Base-by-base conservation (phyloP, 1,139 yeast species). In the Blastobotrys apis region DNA sequence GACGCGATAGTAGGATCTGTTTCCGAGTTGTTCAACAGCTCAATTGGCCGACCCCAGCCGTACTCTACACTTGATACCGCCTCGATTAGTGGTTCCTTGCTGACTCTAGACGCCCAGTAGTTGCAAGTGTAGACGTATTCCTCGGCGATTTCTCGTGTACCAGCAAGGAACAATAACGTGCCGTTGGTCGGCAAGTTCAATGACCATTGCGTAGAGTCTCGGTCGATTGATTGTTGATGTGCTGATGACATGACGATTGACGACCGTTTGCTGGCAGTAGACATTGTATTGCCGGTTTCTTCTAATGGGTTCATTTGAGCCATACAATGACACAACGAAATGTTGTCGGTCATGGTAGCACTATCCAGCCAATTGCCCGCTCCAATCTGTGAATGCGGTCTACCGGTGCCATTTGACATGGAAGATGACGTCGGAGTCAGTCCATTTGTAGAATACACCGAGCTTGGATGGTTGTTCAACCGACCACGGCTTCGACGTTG, bases 101-200 rank as follows among this genome's bases (percentile, higher is more conserved):
- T 82, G 30, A 83, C 77, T 53, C 92, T 74, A 2, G 94, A 84
- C 2, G 95, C 87, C 96, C 96, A 87, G 62, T 85, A 87, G 64
- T 87, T 87, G 65, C 94, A 81, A 2, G 92, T 76, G 54, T 82
- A 77, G 27, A 84, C 78, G 60, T 79, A 86, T 58, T 80, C 86
- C 40, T 72, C 68, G 0, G 95, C 94, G 50, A 78, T 75, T 53
- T 80, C 84, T 36, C 68, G 63, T 13, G 87, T 80, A 16, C 87
- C 86, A 0, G 94, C 72, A 33, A 60, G 53, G 51, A 67, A 64
- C 5, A 60, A 51, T 8, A 66, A 53, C 9, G 63, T 58, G 2
- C 62, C 53, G 2, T 62, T 64, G 16, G 54, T 59, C 2, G 73
- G 69, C 40, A 71, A 59, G 19, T 58, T 56, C 9, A 71, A 47